phyloP scores from a whole-genome alignment of 176 grass and related monocot species.

The Avena insularis region DNA sequence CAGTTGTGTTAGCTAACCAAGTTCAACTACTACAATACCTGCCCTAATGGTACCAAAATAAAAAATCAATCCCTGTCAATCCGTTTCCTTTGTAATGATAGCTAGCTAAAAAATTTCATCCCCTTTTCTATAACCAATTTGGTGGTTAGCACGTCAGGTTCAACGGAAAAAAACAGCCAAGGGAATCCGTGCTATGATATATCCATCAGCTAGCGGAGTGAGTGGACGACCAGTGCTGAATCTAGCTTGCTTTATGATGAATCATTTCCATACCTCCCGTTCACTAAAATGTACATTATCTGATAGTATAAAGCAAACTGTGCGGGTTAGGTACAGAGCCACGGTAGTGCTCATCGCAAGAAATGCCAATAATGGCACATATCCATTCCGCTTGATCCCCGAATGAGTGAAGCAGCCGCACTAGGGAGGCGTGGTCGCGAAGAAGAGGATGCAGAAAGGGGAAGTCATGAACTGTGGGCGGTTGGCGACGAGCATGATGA shows the following conservation, averaged over 20 bases:
- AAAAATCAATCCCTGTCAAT: conserved; percentile 39
- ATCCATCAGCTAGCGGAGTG: conserved; percentile 13
- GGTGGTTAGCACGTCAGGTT: conserved; percentile 56
- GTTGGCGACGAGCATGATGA: background rate
- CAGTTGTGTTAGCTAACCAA: conserved; percentile 13
- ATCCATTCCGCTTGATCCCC: background rate
- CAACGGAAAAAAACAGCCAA: background rate
- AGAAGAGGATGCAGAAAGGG: background rate
- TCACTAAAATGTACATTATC: background rate
- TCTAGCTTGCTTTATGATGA: conserved; percentile 30
- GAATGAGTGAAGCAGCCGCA: conserved; percentile 7
- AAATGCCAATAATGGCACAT: conserved; percentile 12
- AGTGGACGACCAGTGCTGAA: conserved; percentile 43
- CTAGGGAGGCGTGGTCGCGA: background rate
- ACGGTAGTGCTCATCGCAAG: background rate
- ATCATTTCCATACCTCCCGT: conserved; percentile 14
- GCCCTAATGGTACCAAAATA: conserved; percentile 27
- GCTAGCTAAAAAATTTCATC: background rate
- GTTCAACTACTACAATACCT: conserved; percentile 45
- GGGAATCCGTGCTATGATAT: conserved; percentile 31
- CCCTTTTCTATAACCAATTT: conserved; percentile 25
- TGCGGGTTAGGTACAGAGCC: conserved; percentile 9
- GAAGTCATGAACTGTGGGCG: background rate
- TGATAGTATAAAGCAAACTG: background rate
- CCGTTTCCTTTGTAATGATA: conserved; percentile 7